A percentile compares a stretch with the other conserved stretches of the same genome.
These are phyloP conservation scores for Cymbidium sinense DNA, from an alignment of 106 monocot species.

Conservation along the genomic window DNA sequence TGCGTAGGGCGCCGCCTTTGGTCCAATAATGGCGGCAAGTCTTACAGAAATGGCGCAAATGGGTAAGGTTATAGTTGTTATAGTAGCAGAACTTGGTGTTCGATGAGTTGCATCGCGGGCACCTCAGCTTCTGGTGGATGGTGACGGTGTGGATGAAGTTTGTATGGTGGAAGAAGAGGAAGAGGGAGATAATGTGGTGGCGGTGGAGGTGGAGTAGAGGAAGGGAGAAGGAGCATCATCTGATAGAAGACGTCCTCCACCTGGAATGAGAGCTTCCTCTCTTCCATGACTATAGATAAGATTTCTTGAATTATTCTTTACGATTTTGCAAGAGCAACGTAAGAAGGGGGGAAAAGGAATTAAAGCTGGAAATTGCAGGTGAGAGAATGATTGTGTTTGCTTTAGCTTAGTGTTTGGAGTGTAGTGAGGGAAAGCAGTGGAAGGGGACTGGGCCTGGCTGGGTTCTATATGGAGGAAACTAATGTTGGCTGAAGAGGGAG, in stretches of 20 bases:
- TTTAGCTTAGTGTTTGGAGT: neutral
- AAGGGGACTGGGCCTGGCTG: neutral
- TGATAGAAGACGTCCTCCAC: slow-evolving; percentile 6
- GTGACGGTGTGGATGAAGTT: slow-evolving; percentile 1
- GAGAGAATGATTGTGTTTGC: too few relatives aligned
- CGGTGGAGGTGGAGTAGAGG: neutral
- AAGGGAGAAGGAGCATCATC: neutral
- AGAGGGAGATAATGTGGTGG: neutral
- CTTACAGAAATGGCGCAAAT: too few relatives aligned
- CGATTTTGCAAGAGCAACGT: neutral
- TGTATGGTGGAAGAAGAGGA: neutral
- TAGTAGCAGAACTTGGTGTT: too few relatives aligned
- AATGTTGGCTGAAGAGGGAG: neutral
- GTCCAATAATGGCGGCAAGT: too few relatives aligned
- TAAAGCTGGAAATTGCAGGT: neutral
- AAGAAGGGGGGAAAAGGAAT: neutral
- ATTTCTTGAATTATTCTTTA: too few relatives aligned
- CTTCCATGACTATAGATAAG: too few relatives aligned
- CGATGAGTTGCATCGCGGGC: too few relatives aligned
- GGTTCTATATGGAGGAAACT: slow-evolving; percentile 5
- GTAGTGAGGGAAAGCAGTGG: neutral
- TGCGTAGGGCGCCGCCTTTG: slow-evolving; percentile 50
- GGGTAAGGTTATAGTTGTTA: too few relatives aligned
- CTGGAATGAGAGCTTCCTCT: too few relatives aligned
- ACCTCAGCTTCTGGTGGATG: slow-evolving; percentile 26